Evolutionary conservation across 2,329 filamentous ascomycete species (phyloP).

Genomic region (Cladophialophora bantiana): DNA sequence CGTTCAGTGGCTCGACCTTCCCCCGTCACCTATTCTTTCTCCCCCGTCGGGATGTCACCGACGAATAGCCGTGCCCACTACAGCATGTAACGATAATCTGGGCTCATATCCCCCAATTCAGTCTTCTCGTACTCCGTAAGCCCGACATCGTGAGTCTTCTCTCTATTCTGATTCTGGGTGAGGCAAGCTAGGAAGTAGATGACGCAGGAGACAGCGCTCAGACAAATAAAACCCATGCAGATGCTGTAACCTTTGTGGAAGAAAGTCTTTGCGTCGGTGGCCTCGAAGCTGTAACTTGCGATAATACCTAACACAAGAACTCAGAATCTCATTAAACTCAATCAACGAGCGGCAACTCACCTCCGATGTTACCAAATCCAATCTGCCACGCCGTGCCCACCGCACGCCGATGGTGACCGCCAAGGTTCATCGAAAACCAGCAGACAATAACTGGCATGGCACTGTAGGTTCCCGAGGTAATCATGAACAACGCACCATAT

Average conservation of each 20-base stretch:
- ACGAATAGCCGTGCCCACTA: slow-evolving; percentile 8
- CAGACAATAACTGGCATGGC: slow-evolving; percentile 48
- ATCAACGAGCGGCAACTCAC: slow-evolving; percentile 32
- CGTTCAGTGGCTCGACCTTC: too few species aligned
- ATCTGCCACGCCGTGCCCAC: slow-evolving; percentile 60
- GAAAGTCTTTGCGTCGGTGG: slow-evolving; percentile 43
- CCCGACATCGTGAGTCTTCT: slow-evolving; percentile 41
- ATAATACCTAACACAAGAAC: slow-evolving; percentile 52
- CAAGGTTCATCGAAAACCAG: slow-evolving; percentile 64
- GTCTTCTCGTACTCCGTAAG: slow-evolving; percentile 42
- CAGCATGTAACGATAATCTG: slow-evolving; percentile 40
- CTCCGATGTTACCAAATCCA: slow-evolving; percentile 57
- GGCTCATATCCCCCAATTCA: slow-evolving; percentile 40
- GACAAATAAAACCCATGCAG: slow-evolving; percentile 40
- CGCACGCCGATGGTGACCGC: slow-evolving; percentile 58
- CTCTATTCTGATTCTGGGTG: slow-evolving; percentile 51
- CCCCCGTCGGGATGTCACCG: neutral
- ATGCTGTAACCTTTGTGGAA: slow-evolving; percentile 42
- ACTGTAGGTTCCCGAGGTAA: slow-evolving; percentile 39
- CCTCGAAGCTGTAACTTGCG: slow-evolving; percentile 58
- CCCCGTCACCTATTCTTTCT: neutral
- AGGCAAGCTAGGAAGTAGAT: slow-evolving; percentile 49
- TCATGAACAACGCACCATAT: slow-evolving; percentile 44
- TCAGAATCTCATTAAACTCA: slow-evolving; percentile 41
- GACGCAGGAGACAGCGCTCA: slow-evolving; percentile 43